These are phyloP conservation scores for Leishmania lainsoni DNA, from an alignment of 208 protist species.

Conservation along the genomic window DNA sequence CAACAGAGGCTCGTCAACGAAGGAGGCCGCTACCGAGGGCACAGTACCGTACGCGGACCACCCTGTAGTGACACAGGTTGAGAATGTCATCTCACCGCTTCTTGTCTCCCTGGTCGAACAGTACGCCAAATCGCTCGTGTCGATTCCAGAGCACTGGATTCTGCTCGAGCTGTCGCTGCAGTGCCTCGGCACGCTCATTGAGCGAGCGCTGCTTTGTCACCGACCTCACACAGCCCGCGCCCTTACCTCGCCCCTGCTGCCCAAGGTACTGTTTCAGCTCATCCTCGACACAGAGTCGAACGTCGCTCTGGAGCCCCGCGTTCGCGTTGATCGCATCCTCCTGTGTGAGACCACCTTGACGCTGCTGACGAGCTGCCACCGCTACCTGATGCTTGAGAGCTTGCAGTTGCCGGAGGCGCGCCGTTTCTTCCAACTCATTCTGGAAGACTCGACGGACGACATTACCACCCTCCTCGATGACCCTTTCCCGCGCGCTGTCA, in stretches of 20 bases:
- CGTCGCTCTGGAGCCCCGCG: conserved; percentile 57
- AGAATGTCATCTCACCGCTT: conserved; percentile 76
- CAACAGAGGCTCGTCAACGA: neutral
- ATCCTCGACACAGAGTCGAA: conserved; percentile 66
- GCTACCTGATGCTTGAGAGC: conserved; percentile 51
- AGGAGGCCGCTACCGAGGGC: conserved; percentile 13
- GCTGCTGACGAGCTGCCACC: conserved; percentile 49
- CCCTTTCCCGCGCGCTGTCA: conserved; percentile 65
- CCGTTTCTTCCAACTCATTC: conserved; percentile 66
- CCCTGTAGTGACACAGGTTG: conserved; percentile 64
- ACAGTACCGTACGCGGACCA: conserved; percentile 45
- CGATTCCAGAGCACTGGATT: conserved; percentile 72
- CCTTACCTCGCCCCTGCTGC: conserved; percentile 60
- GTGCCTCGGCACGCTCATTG: conserved; percentile 74
- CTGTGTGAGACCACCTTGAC: conserved; percentile 76
- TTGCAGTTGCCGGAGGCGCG: conserved; percentile 59
- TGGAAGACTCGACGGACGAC: conserved; percentile 56
- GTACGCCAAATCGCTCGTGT: conserved; percentile 41
- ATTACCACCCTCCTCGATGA: conserved; percentile 72
- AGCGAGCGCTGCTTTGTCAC: conserved; percentile 76
- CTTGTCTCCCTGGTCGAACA: conserved; percentile 66
- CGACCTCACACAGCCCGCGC: conserved; percentile 57
- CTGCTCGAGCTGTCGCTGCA: conserved; percentile 75
- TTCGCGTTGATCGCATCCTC: conserved; percentile 67
- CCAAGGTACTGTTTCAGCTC: conserved; percentile 57